Base-by-base conservation (phyloP, 345 rosid genomes). In the Syzygium aqueum region DNA sequence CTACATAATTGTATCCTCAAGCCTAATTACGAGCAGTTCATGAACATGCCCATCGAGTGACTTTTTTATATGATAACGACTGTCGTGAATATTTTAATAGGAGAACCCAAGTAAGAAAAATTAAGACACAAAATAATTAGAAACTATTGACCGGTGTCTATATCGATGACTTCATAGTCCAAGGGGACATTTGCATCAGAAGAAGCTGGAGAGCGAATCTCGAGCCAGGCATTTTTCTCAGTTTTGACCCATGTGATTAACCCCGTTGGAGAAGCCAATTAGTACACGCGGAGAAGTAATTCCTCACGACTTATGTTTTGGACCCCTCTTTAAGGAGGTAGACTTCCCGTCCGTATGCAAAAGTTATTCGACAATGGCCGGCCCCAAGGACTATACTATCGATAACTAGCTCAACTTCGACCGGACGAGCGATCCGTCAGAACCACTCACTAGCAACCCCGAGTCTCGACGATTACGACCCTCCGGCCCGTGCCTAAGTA, bases 1-100 rank as follows among this genome's bases (percentile, higher is more conserved):
- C 80, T 19, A 9, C 12, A 9, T 67, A 67, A 4, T 4, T 4
- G 23, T 37, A 37, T 11, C 0, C 7, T 0, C 27, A 0, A 73
- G 27, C 49, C 21, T 8, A 37, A 33, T 67, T 33, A 17, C 1
- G 8, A 37, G 37, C 6, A 2, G 11, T 73, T 73, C 7, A 19
- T 4, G 7, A 19, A 37, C 13, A 19, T 19, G 10, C 0, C 2
- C 80, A 1, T 12, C 4, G 49, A 1, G 49, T 40, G 80, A 1
- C 27, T 10, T 73, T 10, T 6, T 10, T 27, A 37, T 13, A 5
- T 73, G 7, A 73, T 73, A 37, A 73, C 14, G 14, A 73, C 0
- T 8, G 7, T 2, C 49, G 14, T 9, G 0, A 37, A 73, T 19
- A 19, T 53, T 37, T 13, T 8, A 14, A 61, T 30, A 1, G 0